A percentile compares a stretch with the other conserved stretches of the same genome.
These are phyloP conservation scores for Aegilops umbellulata DNA, from an alignment of 176 grass and related monocot genomes.

Conservation along the genomic window DNA sequence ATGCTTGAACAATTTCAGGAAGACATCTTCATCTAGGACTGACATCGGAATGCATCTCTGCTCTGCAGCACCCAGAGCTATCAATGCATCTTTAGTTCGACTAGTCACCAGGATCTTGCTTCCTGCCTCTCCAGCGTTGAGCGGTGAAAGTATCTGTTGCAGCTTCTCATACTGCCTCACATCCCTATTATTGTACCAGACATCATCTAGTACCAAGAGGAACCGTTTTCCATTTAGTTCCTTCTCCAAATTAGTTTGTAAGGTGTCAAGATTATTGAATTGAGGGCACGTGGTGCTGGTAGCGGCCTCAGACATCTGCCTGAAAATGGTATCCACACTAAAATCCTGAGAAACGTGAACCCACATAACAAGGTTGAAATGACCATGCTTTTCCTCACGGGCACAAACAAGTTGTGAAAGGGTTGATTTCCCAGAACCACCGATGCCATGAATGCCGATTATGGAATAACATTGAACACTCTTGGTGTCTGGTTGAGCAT, in stretches of 20 bases:
- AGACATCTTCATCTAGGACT: background rate
- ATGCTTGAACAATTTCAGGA: background rate
- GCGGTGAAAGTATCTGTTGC: background rate
- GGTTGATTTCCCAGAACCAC: background rate
- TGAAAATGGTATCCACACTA: background rate
- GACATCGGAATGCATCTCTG: background rate
- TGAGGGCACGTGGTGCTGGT: background rate
- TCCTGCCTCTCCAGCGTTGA: background rate
- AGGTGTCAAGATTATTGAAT: background rate
- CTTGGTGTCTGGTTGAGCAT: background rate
- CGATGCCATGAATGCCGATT: conserved; percentile 20
- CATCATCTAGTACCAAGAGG: conserved; percentile 4
- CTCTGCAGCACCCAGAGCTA: background rate
- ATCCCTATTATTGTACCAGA: background rate
- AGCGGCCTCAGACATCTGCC: background rate
- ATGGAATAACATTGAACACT: background rate
- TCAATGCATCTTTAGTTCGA: background rate
- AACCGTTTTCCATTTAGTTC: background rate
- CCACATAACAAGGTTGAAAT: conserved; percentile 1
- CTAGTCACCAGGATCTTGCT: background rate
- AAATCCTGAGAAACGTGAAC: conserved; percentile 1
- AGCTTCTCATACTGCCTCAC: background rate
- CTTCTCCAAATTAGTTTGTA: background rate
- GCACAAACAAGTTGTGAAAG: background rate
- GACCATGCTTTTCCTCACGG: background rate